These are phyloP conservation scores for Fusarium neocosmosporiellum DNA, from an alignment of 2,329 filamentous ascomycete species.

Conservation along the genomic window DNA sequence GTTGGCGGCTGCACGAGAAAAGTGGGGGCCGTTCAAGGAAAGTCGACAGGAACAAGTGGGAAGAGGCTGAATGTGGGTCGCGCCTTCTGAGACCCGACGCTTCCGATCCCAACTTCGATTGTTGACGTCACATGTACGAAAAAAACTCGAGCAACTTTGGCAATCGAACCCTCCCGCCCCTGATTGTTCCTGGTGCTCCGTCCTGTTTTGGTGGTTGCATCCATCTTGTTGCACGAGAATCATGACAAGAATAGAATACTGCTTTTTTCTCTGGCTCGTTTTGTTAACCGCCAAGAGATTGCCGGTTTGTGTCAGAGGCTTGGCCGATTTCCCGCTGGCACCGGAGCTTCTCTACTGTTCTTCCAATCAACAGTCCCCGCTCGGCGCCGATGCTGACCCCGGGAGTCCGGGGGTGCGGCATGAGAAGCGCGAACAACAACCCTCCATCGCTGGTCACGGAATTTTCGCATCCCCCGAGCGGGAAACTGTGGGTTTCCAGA, in stretches of 20 bases:
- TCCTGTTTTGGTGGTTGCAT: background rate
- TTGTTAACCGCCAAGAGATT: constrained; percentile 24
- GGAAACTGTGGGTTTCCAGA: constrained; percentile 1
- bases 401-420: constrained; percentile 26
- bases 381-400: constrained; percentile 26
- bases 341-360: constrained; percentile 37
- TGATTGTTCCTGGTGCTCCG: background rate
- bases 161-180: constrained; percentile 3
- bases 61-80: constrained; percentile 18
- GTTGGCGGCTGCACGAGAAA: background rate
- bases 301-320: constrained; percentile 19
- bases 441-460: constrained; percentile 22
- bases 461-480: constrained; percentile 14
- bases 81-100: constrained; percentile 17
- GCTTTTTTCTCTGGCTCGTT: background rate
- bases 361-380: constrained; percentile 28
- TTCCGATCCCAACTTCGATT: constrained; percentile 29
- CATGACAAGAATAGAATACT: background rate
- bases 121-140: constrained; percentile 37
- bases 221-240: constrained; percentile 4
- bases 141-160: background rate
- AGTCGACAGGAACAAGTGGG: background rate
- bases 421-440: background rate
- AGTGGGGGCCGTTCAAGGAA: background rate
- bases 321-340: constrained; percentile 10